Evolutionary conservation across 2,329 filamentous ascomycete genomes (phyloP).

Genomic region (Aspergillus tamarii): DNA sequence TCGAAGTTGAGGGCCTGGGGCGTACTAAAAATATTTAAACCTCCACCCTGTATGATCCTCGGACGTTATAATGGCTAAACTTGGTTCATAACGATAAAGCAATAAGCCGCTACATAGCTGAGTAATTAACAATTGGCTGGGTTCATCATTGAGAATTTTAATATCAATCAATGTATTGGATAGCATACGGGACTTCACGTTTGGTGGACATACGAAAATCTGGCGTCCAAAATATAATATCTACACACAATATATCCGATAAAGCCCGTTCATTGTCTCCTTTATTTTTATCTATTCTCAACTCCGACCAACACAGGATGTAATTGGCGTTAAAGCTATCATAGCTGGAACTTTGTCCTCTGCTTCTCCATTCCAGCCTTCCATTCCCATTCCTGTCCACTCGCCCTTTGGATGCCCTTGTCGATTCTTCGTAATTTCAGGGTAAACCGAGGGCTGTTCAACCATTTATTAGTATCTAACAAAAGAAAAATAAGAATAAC

Average conservation of each 20-base stretch:
- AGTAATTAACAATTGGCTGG: neutral
- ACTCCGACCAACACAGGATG: neutral
- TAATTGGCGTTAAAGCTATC: constrained; percentile 10
- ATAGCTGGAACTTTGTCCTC: constrained; percentile 91
- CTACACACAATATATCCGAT: neutral
- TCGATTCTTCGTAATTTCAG: constrained; percentile 89
- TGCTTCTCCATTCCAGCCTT: constrained; percentile 93
- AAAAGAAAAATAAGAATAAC: neutral
- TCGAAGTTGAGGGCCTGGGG: neutral
- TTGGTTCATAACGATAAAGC: neutral
- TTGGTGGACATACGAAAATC: neutral
- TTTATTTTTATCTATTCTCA: neutral
- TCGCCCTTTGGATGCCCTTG: constrained; percentile 77
- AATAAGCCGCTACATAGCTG: neutral
- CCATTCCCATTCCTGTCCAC: constrained; percentile 93
- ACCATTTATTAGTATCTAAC: neutral
- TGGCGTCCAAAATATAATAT: neutral
- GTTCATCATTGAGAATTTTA: neutral
- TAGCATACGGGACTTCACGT: neutral
- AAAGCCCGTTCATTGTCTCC: neutral
- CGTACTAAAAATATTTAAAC: neutral
- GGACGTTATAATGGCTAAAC: neutral
- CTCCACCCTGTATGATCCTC: neutral
- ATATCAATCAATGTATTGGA: neutral
- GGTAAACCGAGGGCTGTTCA: constrained; percentile 68